Evolutionary conservation across 2,329 filamentous ascomycete species (phyloP).

Genomic region (Plectosphaerella plurivora): DNA sequence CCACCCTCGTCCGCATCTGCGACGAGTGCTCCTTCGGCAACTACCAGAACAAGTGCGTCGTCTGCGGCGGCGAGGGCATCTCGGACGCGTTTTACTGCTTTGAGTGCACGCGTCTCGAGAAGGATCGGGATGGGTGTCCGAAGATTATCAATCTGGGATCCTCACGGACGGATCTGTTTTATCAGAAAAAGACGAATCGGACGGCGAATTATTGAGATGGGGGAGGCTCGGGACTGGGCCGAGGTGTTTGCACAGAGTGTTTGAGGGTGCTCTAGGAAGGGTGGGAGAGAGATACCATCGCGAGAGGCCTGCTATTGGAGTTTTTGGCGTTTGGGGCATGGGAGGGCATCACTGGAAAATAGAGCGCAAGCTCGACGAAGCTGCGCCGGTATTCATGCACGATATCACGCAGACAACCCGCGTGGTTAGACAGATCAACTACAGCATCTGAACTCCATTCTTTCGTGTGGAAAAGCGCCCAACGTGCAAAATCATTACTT

Average conservation of each 20-base stretch:
- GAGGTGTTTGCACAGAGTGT: too few relatives aligned
- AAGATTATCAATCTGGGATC: conserved; percentile 99
- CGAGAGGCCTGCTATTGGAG: too few relatives aligned
- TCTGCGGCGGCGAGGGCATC: conserved; percentile 97
- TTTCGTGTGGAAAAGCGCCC: too few relatives aligned
- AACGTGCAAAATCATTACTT: too few relatives aligned
- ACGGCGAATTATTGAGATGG: conserved; percentile 47
- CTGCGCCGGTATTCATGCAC: too few relatives aligned
- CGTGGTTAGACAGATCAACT: too few relatives aligned
- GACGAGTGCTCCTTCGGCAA: conserved; percentile 99
- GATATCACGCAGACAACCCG: too few relatives aligned
- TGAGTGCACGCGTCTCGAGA: conserved; percentile 94
- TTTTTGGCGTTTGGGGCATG: too few relatives aligned
- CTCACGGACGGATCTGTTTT: conserved; percentile 82
- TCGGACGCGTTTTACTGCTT: conserved; percentile 99
- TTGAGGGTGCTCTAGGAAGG: background rate
- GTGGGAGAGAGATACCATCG: too few relatives aligned
- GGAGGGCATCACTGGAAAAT: too few relatives aligned
- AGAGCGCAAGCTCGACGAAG: too few relatives aligned
- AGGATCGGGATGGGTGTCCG: conserved; percentile 94
- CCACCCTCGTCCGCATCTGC: conserved; percentile 95
- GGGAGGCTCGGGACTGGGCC: conserved; percentile 45
- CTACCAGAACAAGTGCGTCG: conserved; percentile 99
- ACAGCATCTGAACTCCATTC: too few relatives aligned
- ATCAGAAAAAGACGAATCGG: conserved; percentile 65